Evolutionary conservation across 2,329 filamentous ascomycete genomes (phyloP).

Genomic region (Fusarium fracticaudum): DNA sequence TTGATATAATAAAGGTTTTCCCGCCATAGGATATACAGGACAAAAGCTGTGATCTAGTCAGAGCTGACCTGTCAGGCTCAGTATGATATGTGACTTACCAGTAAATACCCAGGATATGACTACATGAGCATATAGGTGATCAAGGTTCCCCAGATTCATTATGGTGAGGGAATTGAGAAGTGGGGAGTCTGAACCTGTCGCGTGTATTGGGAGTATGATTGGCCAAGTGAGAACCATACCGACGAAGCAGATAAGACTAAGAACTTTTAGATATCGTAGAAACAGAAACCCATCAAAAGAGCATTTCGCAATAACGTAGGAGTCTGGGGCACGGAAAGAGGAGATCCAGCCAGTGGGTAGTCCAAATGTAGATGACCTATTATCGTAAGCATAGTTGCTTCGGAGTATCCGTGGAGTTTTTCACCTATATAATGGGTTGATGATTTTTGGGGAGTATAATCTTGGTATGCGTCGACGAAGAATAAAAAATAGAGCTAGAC

Average conservation of each 20-base stretch:
- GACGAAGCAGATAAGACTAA: neutral
- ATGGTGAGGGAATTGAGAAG: neutral
- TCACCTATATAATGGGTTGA: neutral
- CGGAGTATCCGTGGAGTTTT: neutral
- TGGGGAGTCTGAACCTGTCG: accelerated
- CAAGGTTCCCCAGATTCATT: accelerated
- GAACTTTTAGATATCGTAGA: neutral
- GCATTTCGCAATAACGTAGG: neutral
- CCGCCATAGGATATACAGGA: neutral
- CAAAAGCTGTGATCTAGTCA: neutral
- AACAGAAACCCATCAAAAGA: neutral
- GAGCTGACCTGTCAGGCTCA: accelerated
- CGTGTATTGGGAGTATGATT: neutral
- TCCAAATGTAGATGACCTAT: accelerated
- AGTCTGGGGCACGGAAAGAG: neutral
- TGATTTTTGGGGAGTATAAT: neutral
- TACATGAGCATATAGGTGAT: neutral
- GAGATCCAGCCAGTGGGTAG: neutral
- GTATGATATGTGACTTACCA: accelerated
- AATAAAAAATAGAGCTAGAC: accelerated
- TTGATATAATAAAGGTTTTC: neutral
- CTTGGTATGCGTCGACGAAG: neutral
- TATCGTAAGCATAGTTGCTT: neutral
- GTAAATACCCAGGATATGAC: neutral
- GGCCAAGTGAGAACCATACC: neutral